Conservation (phyloP, 257 asterid species). For the Gynochthodes officinalis region DNA sequence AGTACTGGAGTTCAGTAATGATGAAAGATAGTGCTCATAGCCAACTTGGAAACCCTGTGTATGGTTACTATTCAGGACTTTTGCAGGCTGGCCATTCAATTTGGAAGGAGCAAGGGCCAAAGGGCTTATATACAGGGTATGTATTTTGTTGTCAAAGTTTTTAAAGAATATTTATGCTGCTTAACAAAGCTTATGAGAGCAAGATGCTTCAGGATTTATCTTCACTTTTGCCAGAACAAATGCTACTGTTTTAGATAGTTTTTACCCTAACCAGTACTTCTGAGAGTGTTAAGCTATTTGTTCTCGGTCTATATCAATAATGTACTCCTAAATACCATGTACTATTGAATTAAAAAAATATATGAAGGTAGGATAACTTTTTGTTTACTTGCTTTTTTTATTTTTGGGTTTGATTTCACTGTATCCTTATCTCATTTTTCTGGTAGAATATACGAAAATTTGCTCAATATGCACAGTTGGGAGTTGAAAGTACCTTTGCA, state of each 20-base stretch:
- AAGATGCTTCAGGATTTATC: neutral
- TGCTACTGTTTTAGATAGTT: neutral
- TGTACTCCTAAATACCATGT: neutral
- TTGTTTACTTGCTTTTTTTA: neutral
- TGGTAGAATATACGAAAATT: neutral
- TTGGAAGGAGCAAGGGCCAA: conserved; percentile 78
- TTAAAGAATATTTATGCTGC: neutral
- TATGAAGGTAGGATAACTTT: neutral
- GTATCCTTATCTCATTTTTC: neutral
- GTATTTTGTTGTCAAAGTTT: conserved; percentile 5
- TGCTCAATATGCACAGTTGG: neutral
- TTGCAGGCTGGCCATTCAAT: conserved; percentile 80
- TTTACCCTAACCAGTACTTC: neutral
- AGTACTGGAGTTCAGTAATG: conserved; percentile 64
- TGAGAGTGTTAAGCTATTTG: neutral
- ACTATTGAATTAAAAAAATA: neutral
- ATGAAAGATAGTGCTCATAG: conserved; percentile 41
- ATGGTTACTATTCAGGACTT: conserved; percentile 79
- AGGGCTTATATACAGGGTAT: conserved; percentile 80
- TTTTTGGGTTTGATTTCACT: neutral
- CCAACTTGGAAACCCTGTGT: conserved; percentile 41
- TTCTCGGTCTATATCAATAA: neutral
- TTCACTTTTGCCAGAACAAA: neutral
- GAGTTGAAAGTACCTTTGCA: neutral
- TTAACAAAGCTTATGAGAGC: too few species aligned